Evolutionary conservation across 257 asterid genomes (phyloP).

Genomic region (Vinca minor): DNA sequence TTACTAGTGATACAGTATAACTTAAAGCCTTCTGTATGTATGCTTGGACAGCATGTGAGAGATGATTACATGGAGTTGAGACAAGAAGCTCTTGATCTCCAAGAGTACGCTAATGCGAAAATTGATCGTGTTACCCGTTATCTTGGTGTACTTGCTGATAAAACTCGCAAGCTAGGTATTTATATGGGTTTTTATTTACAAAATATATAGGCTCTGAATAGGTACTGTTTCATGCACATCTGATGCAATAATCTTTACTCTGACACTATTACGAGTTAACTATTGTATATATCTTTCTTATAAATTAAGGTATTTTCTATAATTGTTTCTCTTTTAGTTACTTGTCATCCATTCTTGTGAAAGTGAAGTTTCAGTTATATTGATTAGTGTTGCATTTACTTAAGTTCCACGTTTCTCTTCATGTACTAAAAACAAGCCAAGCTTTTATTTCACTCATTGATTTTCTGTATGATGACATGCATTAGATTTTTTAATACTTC

Average conservation of each 20-base stretch:
- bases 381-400: neutral
- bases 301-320: neutral
- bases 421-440: no score
- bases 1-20: neutral
- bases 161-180: slow-evolving; percentile 88
- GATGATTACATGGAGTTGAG: slow-evolving; percentile 74
- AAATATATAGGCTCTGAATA: neutral
- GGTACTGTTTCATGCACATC: neutral
- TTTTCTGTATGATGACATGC: neutral
- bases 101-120: slow-evolving; percentile 88
- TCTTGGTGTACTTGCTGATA: slow-evolving; percentile 92
- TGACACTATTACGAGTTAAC: neutral
- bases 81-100: slow-evolving; percentile 92
- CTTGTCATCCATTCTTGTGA: neutral
- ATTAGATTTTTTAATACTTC: neutral
- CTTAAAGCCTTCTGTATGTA: slow-evolving; percentile 7
- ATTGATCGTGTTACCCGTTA: slow-evolving; percentile 90
- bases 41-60: slow-evolving; percentile 64
- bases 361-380: no score
- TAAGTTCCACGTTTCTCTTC: neutral
- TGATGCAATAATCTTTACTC: neutral
- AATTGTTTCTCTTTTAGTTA: neutral
- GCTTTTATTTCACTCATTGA: no score
- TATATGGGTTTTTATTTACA: slow-evolving; percentile 13
- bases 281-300: neutral